Conservation (phyloP, 2,329 filamentous ascomycete species). For the Fusarium bactridioides region DNA sequence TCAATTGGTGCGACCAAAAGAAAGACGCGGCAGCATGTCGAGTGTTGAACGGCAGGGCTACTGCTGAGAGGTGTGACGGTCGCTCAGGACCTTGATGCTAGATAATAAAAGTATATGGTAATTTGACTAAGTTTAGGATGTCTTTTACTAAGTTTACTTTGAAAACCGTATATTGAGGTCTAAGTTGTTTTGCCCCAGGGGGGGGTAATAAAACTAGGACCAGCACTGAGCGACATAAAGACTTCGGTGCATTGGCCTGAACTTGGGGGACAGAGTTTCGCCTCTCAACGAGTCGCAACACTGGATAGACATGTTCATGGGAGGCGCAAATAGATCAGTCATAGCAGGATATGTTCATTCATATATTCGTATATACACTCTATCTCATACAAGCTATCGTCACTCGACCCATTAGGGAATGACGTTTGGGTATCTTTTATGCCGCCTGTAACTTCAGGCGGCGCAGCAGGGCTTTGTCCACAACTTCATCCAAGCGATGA, state of each 20-base stretch:
- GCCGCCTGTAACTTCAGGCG: not conserved
- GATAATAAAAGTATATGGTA: no score
- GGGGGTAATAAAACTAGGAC: no score
- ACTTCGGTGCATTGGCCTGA: not conserved
- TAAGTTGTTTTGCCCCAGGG: no score
- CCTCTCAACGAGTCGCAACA: not conserved
- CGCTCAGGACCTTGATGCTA: no score
- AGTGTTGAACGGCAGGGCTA: not conserved
- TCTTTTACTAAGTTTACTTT: no score
- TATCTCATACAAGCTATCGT: not conserved
- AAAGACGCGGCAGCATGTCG: not conserved
- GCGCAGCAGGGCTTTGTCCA: not conserved
- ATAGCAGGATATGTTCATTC: not conserved
- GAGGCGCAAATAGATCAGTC: not conserved
- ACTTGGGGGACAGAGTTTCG: not conserved
- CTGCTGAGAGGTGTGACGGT: no score
- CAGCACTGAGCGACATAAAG: not conserved
- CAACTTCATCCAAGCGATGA: not conserved
- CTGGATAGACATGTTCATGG: not conserved
- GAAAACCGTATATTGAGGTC: no score
- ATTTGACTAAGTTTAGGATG: no score
- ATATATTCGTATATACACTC: constrained; percentile 10
- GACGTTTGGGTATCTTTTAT: constrained; percentile 17
- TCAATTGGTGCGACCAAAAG: not conserved
- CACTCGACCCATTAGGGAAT: not conserved